Conservation (phyloP, 306 rosid genomes). For the Lagenaria siceraria region DNA sequence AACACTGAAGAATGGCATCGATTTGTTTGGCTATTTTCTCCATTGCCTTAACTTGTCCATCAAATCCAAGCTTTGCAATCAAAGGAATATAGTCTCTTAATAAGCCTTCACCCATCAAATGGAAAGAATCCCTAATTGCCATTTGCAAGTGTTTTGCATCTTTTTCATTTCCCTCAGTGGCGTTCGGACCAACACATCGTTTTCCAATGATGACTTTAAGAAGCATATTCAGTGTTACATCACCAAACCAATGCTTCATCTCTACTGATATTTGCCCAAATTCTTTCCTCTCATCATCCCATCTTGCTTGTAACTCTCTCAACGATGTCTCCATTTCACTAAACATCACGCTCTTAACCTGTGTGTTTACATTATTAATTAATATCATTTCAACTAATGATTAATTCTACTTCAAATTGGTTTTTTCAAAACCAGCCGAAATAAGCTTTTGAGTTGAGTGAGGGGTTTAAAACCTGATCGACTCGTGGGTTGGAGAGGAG, state of each 20-base stretch:
- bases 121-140: constrained; percentile 14
- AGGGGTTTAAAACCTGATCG: not conserved
- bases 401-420: too few relatives aligned
- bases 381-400: too few relatives aligned
- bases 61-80: constrained; percentile 23
- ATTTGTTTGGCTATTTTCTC: constrained; percentile 14
- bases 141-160: not conserved
- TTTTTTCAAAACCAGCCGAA: too few relatives aligned
- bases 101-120: constrained; percentile 13
- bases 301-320: constrained; percentile 5
- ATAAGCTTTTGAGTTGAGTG: too few relatives aligned
- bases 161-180: not conserved
- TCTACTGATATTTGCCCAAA: constrained; percentile 1
- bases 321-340: constrained; percentile 15
- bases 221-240: constrained; percentile 23
- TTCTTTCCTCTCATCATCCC: not conserved
- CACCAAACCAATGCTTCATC: constrained; percentile 26
- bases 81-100: constrained; percentile 25
- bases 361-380: too few relatives aligned
- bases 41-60: constrained; percentile 24
- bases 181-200: not conserved
- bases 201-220: constrained; percentile 24
- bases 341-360: constrained; percentile 11
- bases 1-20: constrained; percentile 3
- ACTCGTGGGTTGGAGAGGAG: constrained; percentile 26